Percentiles rank a stretch among this genome's conserved stretches.
These are phyloP conservation scores for Alternaria viburni DNA, from an alignment of 2,329 filamentous ascomycete species.

Conservation along the genomic window DNA sequence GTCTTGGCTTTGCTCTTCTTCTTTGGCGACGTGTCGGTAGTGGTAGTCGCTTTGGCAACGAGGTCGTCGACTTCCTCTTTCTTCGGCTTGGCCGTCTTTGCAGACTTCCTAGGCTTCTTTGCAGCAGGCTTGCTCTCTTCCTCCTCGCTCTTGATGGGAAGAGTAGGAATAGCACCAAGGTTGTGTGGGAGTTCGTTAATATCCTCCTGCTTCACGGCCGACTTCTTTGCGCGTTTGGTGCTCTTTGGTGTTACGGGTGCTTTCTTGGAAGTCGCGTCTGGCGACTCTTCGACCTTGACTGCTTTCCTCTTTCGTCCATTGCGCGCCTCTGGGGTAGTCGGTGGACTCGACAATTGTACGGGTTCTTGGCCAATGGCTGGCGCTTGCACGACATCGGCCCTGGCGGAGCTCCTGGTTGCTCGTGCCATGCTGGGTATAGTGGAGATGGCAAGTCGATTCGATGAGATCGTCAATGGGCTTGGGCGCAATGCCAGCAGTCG, in stretches of 20 bases:
- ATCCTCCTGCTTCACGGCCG: slow-evolving; percentile 48
- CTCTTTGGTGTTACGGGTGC: slow-evolving; percentile 24
- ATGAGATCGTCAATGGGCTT: slow-evolving; percentile 1
- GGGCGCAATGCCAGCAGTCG: slow-evolving; percentile 15
- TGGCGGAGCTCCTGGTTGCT: slow-evolving; percentile 38
- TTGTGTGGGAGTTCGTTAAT: slow-evolving; percentile 63
- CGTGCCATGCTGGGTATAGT: slow-evolving; percentile 36
- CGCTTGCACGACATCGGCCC: slow-evolving; percentile 13
- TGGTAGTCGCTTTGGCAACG: slow-evolving; percentile 32
- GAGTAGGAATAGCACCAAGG: slow-evolving; percentile 49
- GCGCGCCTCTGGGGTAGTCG: slow-evolving; percentile 46
- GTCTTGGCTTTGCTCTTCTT: slow-evolving; percentile 47
- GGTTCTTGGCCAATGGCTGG: slow-evolving; percentile 26
- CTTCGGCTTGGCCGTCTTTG: slow-evolving; percentile 25
- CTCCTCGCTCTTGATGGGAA: slow-evolving; percentile 14
- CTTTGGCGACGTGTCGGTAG: slow-evolving; percentile 41
- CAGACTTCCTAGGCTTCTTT: slow-evolving; percentile 27
- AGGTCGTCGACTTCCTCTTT: slow-evolving; percentile 31
- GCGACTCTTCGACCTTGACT: slow-evolving; percentile 26
- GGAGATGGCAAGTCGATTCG: neutral
- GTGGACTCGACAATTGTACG: slow-evolving; percentile 53
- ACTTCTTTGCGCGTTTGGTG: slow-evolving; percentile 47
- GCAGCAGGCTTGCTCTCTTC: slow-evolving; percentile 8
- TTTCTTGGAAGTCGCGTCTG: slow-evolving; percentile 5
- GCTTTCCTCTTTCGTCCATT: slow-evolving; percentile 37